phyloP scores from a whole-genome alignment of 139 green algal species.

The Pseudopediastrum boryanum region DNA sequence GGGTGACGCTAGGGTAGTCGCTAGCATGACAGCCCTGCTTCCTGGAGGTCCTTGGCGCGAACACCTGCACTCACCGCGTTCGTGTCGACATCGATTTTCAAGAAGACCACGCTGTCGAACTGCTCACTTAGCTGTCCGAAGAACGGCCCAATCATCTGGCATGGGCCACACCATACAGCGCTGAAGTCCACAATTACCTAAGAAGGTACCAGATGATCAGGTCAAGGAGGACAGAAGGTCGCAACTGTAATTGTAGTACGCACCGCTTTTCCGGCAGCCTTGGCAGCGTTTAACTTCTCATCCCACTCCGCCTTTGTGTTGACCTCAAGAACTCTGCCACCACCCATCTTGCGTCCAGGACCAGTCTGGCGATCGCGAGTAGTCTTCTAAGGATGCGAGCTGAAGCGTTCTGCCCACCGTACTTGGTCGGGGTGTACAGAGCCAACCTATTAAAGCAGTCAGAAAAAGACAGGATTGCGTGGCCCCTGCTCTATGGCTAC shows the following conservation, averaged over 20 bases:
- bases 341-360: slow-evolving; percentile 38
- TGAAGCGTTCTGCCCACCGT: no score
- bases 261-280: slow-evolving; percentile 36
- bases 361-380: no score
- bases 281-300: slow-evolving; percentile 13
- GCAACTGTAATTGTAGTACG: background rate
- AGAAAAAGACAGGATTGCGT: no score
- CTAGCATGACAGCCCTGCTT: background rate
- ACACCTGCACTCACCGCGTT: slow-evolving; percentile 41
- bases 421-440: no score
- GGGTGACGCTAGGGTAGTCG: no score
- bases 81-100: slow-evolving; percentile 86
- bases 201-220: background rate
- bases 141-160: slow-evolving; percentile 77
- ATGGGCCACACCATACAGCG: slow-evolving; percentile 85
- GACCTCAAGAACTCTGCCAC: slow-evolving; percentile 30
- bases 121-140: slow-evolving; percentile 66
- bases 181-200: slow-evolving; percentile 80
- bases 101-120: slow-evolving; percentile 59
- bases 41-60: background rate
- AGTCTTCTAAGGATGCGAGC: no score
- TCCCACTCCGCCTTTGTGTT: slow-evolving; percentile 43
- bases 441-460: no score
- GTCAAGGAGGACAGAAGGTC: background rate
- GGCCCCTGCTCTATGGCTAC: no score